These are phyloP conservation scores for Telopea speciosissima DNA, from an alignment of 177 flowering plant genomes.

Conservation along the genomic window DNA sequence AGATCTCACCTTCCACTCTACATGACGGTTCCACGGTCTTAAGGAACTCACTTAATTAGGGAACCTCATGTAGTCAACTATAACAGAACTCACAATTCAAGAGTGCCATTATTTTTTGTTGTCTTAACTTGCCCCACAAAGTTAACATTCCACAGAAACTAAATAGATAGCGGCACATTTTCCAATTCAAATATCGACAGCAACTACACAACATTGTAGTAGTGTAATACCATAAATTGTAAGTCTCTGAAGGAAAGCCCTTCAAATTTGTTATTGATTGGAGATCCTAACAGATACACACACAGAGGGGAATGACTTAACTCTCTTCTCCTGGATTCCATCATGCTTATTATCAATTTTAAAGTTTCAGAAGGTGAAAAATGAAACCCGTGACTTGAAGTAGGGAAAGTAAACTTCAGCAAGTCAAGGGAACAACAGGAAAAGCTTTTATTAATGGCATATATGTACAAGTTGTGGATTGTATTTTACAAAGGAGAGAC, in stretches of 20 bases:
- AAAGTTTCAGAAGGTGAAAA: not conserved
- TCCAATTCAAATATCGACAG: not conserved
- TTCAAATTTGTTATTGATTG: not conserved
- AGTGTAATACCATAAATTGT: not conserved
- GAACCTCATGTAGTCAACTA: not conserved
- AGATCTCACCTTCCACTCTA: not conserved
- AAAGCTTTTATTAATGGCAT: not conserved
- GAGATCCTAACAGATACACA: not conserved
- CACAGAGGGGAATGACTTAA: not conserved
- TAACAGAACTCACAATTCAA: not conserved
- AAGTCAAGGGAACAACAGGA: not conserved
- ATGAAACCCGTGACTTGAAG: not conserved
- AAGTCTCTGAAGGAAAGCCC: not conserved
- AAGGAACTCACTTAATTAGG: not conserved
- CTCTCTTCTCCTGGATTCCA: not conserved
- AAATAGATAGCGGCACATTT: not conserved
- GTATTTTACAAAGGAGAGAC: not conserved
- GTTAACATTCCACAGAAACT: not conserved
- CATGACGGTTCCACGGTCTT: not conserved
- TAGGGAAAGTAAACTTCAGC: too few species aligned
- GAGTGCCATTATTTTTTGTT: not conserved
- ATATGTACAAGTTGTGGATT: conserved; percentile 24
- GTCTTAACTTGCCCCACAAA: not conserved
- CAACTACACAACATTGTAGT: not conserved
- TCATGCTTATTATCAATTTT: not conserved